Evolutionary conservation across 148 eudicot genomes (phyloP).

Genomic region (Rhododendron kiyosumense): DNA sequence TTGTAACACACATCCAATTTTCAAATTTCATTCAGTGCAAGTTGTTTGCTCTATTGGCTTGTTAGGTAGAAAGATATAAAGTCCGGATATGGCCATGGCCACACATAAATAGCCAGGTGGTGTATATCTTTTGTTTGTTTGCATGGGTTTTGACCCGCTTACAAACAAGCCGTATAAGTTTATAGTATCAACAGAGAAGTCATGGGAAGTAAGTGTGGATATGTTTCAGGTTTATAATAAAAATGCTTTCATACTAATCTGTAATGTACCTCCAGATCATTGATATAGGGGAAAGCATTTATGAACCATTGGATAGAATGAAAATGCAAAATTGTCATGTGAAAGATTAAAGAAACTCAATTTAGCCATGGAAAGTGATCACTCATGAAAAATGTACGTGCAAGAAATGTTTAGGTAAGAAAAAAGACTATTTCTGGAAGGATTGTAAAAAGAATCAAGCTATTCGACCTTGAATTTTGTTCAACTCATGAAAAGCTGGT

Average conservation of each 20-base stretch:
- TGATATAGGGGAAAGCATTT: background rate
- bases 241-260: background rate
- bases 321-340: background rate
- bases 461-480: background rate
- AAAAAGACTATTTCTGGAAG: background rate
- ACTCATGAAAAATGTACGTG: background rate
- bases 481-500: background rate
- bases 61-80: no score
- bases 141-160: background rate
- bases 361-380: background rate
- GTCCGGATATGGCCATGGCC: no score
- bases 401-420: background rate
- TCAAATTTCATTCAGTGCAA: background rate
- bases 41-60: background rate
- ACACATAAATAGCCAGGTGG: no score
- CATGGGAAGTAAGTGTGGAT: background rate
- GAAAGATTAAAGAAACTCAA: background rate
- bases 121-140: no score
- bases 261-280: background rate
- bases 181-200: background rate
- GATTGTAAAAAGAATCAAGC: background rate
- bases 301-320: background rate
- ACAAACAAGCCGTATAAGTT: background rate
- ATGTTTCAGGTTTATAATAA: background rate
- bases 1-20: background rate